Conservation (phyloP, 306 rosid species). For the Aeschynomene evenia region DNA sequence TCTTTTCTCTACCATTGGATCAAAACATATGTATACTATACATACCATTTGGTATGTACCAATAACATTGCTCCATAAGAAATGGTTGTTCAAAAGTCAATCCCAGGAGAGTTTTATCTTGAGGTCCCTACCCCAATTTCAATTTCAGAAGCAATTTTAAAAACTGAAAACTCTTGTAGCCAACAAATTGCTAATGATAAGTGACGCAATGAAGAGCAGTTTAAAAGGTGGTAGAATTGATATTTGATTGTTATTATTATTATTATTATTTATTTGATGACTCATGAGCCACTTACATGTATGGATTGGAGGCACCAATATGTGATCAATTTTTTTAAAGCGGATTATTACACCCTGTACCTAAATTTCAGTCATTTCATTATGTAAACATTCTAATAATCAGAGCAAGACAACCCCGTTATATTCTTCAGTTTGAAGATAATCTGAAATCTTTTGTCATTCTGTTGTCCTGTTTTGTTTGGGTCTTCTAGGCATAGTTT, state of each 20-base stretch:
- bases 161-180: slow-evolving; percentile 32
- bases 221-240: slow-evolving; percentile 49
- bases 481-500: too few species aligned
- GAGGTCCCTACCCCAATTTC: slow-evolving; percentile 44
- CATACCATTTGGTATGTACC: too few species aligned
- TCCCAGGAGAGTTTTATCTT: slow-evolving; percentile 22
- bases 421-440: slow-evolving; percentile 2
- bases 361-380: slow-evolving; percentile 36
- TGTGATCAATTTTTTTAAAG: slow-evolving; percentile 21
- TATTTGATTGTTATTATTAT: slow-evolving; percentile 35
- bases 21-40: too few species aligned
- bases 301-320: slow-evolving; percentile 45
- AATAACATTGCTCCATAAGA: too few species aligned
- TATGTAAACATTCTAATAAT: slow-evolving; percentile 7
- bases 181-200: slow-evolving; percentile 40
- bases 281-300: slow-evolving; percentile 56
- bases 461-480: slow-evolving; percentile 11
- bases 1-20: too few species aligned
- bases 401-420: slow-evolving; percentile 21
- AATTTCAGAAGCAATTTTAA: slow-evolving; percentile 41
- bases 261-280: slow-evolving; percentile 48
- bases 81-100: slow-evolving; percentile 42
- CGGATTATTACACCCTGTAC: slow-evolving; percentile 41
- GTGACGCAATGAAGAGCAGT: slow-evolving; percentile 61
- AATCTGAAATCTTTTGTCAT: slow-evolving; percentile 7